Conservation (phyloP, 176 grass and related monocot genomes). For the Hordeum vulgare region DNA sequence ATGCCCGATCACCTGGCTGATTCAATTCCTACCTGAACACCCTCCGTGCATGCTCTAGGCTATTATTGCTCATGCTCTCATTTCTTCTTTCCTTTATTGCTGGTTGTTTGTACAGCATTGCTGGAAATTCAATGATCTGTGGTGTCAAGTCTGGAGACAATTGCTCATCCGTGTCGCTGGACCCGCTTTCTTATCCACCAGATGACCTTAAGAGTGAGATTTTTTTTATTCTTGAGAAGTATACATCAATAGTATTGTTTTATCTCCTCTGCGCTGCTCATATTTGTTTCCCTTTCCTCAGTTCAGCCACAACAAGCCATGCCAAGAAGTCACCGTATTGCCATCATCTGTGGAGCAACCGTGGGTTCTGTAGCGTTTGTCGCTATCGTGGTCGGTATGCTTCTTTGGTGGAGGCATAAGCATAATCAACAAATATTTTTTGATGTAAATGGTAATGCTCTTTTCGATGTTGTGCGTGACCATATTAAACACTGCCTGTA, state of each 20-base stretch:
- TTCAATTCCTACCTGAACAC: not conserved
- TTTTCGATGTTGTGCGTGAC: not conserved
- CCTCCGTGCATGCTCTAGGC: not conserved
- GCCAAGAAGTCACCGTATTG: slow-evolving; percentile 44
- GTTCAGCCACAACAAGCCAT: slow-evolving; percentile 57
- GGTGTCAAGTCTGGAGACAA: slow-evolving; percentile 53
- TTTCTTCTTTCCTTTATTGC: slow-evolving; percentile 6
- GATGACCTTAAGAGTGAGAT: slow-evolving; percentile 77
- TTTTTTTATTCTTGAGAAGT: not conserved
- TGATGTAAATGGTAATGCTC: slow-evolving; percentile 81
- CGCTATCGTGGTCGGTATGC: slow-evolving; percentile 27
- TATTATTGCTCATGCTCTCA: not conserved
- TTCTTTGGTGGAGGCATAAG: slow-evolving; percentile 85
- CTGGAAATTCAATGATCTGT: slow-evolving; percentile 77
- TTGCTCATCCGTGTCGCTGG: slow-evolving; percentile 66
- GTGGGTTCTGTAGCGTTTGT: slow-evolving; percentile 51
- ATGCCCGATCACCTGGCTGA: not conserved
- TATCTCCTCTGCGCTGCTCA: not conserved
- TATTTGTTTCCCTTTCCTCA: slow-evolving; percentile 45
- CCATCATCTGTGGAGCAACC: slow-evolving; percentile 67
- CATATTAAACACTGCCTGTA: not conserved
- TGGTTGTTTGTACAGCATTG: slow-evolving; percentile 51
- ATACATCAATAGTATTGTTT: not conserved
- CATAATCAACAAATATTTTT: slow-evolving; percentile 91
- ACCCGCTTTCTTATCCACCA: slow-evolving; percentile 84